phyloP scores from a whole-genome alignment of 192 early-diverging fungal genomes.

The Coemansia sp. region DNA sequence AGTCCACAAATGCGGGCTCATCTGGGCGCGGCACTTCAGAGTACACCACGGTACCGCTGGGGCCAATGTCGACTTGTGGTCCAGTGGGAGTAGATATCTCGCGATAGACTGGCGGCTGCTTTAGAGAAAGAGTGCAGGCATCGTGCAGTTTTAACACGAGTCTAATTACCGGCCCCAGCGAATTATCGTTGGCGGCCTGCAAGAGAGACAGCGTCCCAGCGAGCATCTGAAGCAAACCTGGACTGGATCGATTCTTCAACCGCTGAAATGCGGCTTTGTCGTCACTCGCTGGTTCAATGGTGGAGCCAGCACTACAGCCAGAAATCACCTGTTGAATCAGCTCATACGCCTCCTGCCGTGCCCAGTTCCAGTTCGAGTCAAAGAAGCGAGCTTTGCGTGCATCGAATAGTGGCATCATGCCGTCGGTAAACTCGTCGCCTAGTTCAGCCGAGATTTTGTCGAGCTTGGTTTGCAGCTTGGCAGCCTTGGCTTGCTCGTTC shows the following conservation, averaged over 20 bases:
- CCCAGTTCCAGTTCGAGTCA: slow-evolving; percentile 97
- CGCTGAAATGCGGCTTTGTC: neutral
- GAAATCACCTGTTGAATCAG: slow-evolving; percentile 79
- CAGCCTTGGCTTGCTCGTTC: slow-evolving; percentile 60
- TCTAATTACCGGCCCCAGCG: slow-evolving; percentile 54
- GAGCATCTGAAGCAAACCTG: slow-evolving; percentile 74
- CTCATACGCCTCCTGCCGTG: slow-evolving; percentile 57
- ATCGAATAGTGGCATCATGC: slow-evolving; percentile 78
- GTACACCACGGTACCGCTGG: slow-evolving; percentile 76
- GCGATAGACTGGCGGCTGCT: slow-evolving; percentile 74
- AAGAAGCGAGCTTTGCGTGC: slow-evolving; percentile 80
- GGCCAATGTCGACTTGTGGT: slow-evolving; percentile 75
- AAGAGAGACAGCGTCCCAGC: slow-evolving; percentile 62
- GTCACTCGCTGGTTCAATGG: slow-evolving; percentile 69
- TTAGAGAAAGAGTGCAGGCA: slow-evolving; percentile 75
- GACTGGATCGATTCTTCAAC: slow-evolving; percentile 82
- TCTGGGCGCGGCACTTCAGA: slow-evolving; percentile 76
- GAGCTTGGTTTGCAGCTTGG: slow-evolving; percentile 70
- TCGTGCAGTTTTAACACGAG: slow-evolving; percentile 71
- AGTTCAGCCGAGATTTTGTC: slow-evolving; percentile 80
- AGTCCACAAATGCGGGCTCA: slow-evolving; percentile 80
- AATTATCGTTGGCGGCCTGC: slow-evolving; percentile 65
- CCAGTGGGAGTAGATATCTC: slow-evolving; percentile 82
- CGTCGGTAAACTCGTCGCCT: slow-evolving; percentile 72
- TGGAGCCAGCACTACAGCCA: slow-evolving; percentile 28